phyloP scores from a whole-genome alignment of 441 rosid genomes.

The Gossypium gossypioides region DNA sequence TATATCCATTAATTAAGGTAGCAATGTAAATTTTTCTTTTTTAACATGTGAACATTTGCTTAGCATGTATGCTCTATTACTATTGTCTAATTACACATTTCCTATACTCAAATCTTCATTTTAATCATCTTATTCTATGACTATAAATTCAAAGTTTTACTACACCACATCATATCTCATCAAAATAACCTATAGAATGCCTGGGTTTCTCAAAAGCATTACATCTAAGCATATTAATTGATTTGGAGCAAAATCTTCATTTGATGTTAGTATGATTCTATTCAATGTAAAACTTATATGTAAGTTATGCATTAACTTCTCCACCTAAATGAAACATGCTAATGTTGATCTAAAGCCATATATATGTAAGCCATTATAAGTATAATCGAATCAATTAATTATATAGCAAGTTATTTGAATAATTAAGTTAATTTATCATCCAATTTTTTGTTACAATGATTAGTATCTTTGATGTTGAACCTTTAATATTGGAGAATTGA shows the following conservation, averaged over 20 bases:
- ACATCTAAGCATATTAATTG: background rate
- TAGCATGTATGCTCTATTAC: background rate
- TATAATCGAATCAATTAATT: too few species aligned
- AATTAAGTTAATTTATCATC: background rate
- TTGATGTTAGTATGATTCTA: too few species aligned
- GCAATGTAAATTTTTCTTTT: background rate
- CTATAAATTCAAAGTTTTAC: background rate
- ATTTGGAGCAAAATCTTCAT: background rate
- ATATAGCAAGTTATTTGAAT: too few species aligned
- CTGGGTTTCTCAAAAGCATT: background rate
- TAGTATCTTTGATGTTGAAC: background rate
- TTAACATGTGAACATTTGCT: background rate
- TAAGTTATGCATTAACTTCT: background rate
- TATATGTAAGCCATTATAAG: background rate
- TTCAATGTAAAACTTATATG: background rate
- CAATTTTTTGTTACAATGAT: background rate
- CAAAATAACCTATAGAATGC: background rate
- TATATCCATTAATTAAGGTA: background rate
- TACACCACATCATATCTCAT: background rate
- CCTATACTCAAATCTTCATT: background rate
- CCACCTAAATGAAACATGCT: background rate
- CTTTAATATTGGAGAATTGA: background rate
- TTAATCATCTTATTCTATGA: too few species aligned
- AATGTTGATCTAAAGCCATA: background rate
- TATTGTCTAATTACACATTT: background rate